Conservation (phyloP, 495 filamentous ascomycete species). For the Cercophora newfieldiana region DNA sequence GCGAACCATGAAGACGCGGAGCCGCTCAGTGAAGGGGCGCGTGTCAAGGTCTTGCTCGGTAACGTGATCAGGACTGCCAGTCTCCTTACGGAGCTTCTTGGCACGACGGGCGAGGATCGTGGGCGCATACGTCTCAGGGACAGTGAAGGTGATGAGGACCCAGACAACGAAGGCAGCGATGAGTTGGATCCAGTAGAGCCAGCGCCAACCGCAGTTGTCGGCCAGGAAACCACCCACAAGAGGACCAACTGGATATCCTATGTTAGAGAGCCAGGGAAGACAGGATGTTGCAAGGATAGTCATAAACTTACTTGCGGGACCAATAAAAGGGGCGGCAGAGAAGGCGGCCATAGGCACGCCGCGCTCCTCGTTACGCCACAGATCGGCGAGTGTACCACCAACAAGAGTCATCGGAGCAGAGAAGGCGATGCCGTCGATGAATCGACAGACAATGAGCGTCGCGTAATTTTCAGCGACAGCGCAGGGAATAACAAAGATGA, state of each 20-base stretch:
- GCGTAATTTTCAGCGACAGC: slow-evolving; percentile 72
- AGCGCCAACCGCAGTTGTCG: slow-evolving; percentile 71
- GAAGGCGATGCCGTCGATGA: slow-evolving; percentile 79
- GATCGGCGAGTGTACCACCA: slow-evolving; percentile 75
- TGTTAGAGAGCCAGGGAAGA: slow-evolving; percentile 12
- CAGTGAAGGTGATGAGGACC: slow-evolving; percentile 73
- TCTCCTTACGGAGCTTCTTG: slow-evolving; percentile 63
- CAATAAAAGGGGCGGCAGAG: slow-evolving; percentile 74
- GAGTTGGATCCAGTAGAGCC: slow-evolving; percentile 83
- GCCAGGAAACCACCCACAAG: slow-evolving; percentile 74
- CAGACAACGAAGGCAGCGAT: slow-evolving; percentile 68
- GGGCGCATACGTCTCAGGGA: slow-evolving; percentile 79
- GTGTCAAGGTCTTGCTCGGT: slow-evolving; percentile 73
- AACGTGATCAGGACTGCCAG: slow-evolving; percentile 64
- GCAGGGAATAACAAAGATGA: slow-evolving; percentile 76
- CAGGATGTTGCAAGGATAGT: too few species aligned
- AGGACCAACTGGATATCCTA: slow-evolving; percentile 51
- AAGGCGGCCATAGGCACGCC: slow-evolving; percentile 88
- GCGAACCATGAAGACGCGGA: slow-evolving; percentile 67
- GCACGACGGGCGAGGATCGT: slow-evolving; percentile 66
- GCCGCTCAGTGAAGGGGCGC: slow-evolving; percentile 60
- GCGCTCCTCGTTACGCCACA: slow-evolving; percentile 79
- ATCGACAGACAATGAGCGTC: slow-evolving; percentile 70
- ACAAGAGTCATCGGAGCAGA: slow-evolving; percentile 82
- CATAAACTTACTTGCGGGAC: slow-evolving; percentile 64